Evolutionary conservation across 352 stramenopile genomes (phyloP).

Genomic region (Pythium phragmiticola): DNA sequence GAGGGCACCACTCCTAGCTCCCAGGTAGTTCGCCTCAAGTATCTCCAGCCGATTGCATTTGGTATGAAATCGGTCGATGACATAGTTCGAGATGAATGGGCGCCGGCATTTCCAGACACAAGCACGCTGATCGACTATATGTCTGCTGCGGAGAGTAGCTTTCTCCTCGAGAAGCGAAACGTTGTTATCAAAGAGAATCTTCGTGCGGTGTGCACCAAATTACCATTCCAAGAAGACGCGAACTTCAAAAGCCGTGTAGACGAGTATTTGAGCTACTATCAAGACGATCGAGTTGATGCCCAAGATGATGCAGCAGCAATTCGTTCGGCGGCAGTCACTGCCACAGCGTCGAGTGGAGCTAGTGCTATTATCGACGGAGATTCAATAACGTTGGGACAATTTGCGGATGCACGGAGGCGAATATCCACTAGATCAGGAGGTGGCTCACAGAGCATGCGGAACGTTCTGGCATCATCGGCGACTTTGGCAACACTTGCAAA

Average conservation of each 20-base stretch:
- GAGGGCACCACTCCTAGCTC: constrained; percentile 7
- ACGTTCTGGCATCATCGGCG: constrained; percentile 14
- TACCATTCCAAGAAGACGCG: constrained; percentile 29
- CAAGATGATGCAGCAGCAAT: neutral
- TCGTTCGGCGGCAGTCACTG: neutral
- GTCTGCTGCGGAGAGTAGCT: constrained; percentile 19
- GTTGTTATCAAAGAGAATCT: constrained; percentile 36
- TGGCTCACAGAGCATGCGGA: constrained; percentile 17
- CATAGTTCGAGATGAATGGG: constrained; percentile 32
- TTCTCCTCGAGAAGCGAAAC: constrained; percentile 40
- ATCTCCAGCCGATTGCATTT: constrained; percentile 41
- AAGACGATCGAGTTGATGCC: neutral
- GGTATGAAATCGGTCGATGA: constrained; percentile 33
- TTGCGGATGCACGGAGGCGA: constrained; percentile 33
- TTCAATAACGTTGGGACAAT: constrained; percentile 37
- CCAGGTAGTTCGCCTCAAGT: constrained; percentile 37
- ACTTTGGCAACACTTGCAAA: constrained; percentile 19
- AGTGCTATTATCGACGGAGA: constrained; percentile 18
- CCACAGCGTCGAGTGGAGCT: neutral
- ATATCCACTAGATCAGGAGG: constrained; percentile 16
- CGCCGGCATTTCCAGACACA: constrained; percentile 44
- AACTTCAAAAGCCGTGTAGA: constrained; percentile 3
- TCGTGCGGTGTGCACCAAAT: constrained; percentile 30
- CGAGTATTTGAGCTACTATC: constrained; percentile 5
- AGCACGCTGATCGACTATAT: constrained; percentile 37